phyloP scores from a whole-genome alignment of 1,284 basidiomycete genomes.

The Omphalotus olearius region DNA sequence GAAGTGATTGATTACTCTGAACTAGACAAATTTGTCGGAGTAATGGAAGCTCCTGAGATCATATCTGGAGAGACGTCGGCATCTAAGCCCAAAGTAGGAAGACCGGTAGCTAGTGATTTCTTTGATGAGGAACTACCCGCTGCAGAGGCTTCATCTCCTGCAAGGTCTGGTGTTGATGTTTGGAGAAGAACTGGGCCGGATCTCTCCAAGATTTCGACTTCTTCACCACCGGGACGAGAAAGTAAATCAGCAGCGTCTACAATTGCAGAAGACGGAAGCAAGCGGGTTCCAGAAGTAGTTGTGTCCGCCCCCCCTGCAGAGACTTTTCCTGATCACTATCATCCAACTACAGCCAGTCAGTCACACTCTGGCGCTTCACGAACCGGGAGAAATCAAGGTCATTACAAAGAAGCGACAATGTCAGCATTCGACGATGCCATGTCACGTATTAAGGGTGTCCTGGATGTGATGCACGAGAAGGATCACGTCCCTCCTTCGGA shows the following conservation, averaged over 20 bases:
- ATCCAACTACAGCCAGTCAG: too few species aligned
- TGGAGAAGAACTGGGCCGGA: slow-evolving; percentile 35
- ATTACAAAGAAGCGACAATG: slow-evolving; percentile 65
- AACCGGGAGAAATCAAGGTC: slow-evolving; percentile 9
- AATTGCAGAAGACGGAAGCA: neutral
- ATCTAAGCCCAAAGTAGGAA: slow-evolving; percentile 21
- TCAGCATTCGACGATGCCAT: slow-evolving; percentile 80
- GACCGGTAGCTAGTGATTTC: slow-evolving; percentile 65
- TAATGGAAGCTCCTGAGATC: slow-evolving; percentile 23
- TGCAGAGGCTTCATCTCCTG: slow-evolving; percentile 14
- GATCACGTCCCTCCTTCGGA: slow-evolving; percentile 23
- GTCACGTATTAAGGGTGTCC: slow-evolving; percentile 83
- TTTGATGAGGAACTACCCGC: slow-evolving; percentile 44
- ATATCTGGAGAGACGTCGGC: slow-evolving; percentile 15
- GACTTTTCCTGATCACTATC: too few species aligned
- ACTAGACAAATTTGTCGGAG: slow-evolving; percentile 61
- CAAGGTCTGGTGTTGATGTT: slow-evolving; percentile 30
- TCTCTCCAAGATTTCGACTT: too few species aligned
- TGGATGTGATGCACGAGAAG: slow-evolving; percentile 64
- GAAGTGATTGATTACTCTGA: slow-evolving; percentile 78
- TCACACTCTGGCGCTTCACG: neutral
- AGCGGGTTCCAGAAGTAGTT: neutral
- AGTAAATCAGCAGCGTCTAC: neutral
- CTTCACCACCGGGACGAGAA: neutral
- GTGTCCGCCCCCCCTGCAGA: neutral